Percentiles rank a stretch among this genome's conserved stretches.
Evolutionary conservation across 148 eudicot species (phyloP).

Genomic region (Rhododendron mucronatum): DNA sequence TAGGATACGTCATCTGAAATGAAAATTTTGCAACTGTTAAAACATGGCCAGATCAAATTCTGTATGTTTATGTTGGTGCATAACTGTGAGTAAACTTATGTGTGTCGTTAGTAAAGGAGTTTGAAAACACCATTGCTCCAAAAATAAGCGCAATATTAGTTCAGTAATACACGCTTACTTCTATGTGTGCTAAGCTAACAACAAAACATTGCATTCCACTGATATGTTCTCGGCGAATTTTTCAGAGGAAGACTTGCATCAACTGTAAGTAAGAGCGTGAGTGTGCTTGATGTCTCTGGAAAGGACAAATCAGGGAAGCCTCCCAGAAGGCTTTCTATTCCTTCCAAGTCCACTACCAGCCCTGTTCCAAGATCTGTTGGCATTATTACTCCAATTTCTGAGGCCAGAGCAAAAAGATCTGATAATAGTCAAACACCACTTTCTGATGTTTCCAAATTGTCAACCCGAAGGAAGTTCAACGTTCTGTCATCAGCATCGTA

Average conservation of each 20-base stretch:
- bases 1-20: background rate
- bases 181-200: background rate
- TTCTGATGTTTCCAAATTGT: conserved; percentile 62
- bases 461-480: conserved; percentile 48
- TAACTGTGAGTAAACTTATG: background rate
- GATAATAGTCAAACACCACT: conserved; percentile 29
- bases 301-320: conserved; percentile 74
- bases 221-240: background rate
- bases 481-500: conserved; percentile 65
- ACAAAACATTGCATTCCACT: background rate
- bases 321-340: conserved; percentile 72
- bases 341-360: conserved; percentile 45
- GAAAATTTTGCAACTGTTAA: background rate
- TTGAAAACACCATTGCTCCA: background rate
- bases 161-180: background rate
- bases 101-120: background rate
- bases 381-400: conserved; percentile 68
- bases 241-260: conserved; percentile 54
- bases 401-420: conserved; percentile 48
- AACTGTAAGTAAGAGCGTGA: conserved; percentile 58
- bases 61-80: background rate
- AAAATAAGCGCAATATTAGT: background rate
- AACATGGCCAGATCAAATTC: background rate
- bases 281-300: conserved; percentile 57
- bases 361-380: conserved; percentile 40